Conservation (phyloP, 1,284 basidiomycete species). For the Rugiboletus extremiorientalis region DNA sequence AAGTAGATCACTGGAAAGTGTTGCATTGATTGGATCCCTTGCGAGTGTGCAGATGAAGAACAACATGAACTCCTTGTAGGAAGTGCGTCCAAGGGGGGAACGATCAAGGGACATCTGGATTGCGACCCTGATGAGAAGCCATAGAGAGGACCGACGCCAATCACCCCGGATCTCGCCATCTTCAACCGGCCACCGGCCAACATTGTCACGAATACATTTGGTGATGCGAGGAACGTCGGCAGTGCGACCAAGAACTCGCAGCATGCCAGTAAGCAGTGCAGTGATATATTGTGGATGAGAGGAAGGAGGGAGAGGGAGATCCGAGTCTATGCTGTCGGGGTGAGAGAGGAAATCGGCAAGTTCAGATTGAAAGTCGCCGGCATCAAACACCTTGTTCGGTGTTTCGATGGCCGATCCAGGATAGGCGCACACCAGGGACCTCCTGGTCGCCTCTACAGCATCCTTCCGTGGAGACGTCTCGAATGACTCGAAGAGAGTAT, state of each 20-base stretch:
- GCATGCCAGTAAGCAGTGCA: slow-evolving; percentile 36
- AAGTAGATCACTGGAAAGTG: slow-evolving; percentile 34
- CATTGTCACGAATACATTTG: slow-evolving; percentile 29
- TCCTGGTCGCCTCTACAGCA: slow-evolving; percentile 23
- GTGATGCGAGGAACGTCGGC: slow-evolving; percentile 21
- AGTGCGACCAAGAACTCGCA: slow-evolving; percentile 26
- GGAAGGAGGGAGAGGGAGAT: too few species aligned
- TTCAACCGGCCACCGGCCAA: too few species aligned
- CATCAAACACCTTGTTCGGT: slow-evolving; percentile 16
- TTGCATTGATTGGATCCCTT: slow-evolving; percentile 9
- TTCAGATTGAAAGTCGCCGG: slow-evolving; percentile 14
- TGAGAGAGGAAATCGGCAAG: too few species aligned
- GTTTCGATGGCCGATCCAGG: slow-evolving; percentile 36
- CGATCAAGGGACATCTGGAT: slow-evolving; percentile 44
- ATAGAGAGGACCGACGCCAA: slow-evolving; percentile 40
- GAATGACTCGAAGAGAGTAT: slow-evolving; percentile 37
- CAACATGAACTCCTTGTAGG: slow-evolving; percentile 50
- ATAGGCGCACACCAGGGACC: slow-evolving; percentile 29
- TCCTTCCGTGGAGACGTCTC: slow-evolving; percentile 27
- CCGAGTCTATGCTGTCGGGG: slow-evolving; percentile 31
- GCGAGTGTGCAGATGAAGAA: slow-evolving; percentile 40
- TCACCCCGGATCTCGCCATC: slow-evolving; percentile 24
- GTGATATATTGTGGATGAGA: too few species aligned
- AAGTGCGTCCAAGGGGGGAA: slow-evolving; percentile 5
- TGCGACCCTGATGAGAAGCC: slow-evolving; percentile 38